phyloP scores from a whole-genome alignment of 805 yeast genomes.

The Millerago galiae region DNA sequence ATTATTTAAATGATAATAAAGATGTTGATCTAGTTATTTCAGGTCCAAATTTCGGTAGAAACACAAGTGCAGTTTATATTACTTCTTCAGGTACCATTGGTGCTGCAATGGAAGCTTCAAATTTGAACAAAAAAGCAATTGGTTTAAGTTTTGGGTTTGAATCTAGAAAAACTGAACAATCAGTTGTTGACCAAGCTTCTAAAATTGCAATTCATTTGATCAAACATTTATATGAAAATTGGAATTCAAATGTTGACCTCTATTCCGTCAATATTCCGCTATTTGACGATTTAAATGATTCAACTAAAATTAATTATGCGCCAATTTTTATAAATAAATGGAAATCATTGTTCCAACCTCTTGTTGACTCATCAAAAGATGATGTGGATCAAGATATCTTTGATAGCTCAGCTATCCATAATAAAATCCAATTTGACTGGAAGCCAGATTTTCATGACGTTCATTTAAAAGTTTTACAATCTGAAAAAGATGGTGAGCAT shows the following conservation, averaged over 20 bases:
- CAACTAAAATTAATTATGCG: constrained; percentile 61
- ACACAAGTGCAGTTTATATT: constrained; percentile 82
- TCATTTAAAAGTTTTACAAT: constrained; percentile 42
- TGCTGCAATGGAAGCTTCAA: constrained; percentile 90
- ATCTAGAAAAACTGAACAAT: constrained; percentile 35
- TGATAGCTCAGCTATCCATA: constrained; percentile 34
- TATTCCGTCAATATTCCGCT: constrained; percentile 85
- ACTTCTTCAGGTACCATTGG: constrained; percentile 94
- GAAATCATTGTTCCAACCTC: constrained; percentile 50
- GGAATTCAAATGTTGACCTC: constrained; percentile 56
- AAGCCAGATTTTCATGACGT: constrained; percentile 72
- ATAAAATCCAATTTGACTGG: constrained; percentile 63
- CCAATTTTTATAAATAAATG: constrained; percentile 81
- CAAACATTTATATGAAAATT: constrained; percentile 47
- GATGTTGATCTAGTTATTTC: constrained; percentile 80
- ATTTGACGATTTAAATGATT: constrained; percentile 40
- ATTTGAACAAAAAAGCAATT: constrained; percentile 56
- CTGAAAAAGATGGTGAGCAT: constrained; percentile 24
- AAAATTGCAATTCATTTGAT: constrained; percentile 59
- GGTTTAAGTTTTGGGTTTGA: constrained; percentile 86
- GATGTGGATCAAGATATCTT: constrained; percentile 37
- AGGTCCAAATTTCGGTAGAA: constrained; percentile 95
- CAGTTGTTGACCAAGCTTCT: constrained; percentile 47
- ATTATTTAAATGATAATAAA: constrained; percentile 47
- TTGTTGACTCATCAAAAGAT: constrained; percentile 11